A percentile compares a stretch with the other conserved stretches of the same genome.
These are phyloP conservation scores for Exophiala bonariae DNA, from an alignment of 2,329 filamentous ascomycete genomes.

Conservation along the genomic window DNA sequence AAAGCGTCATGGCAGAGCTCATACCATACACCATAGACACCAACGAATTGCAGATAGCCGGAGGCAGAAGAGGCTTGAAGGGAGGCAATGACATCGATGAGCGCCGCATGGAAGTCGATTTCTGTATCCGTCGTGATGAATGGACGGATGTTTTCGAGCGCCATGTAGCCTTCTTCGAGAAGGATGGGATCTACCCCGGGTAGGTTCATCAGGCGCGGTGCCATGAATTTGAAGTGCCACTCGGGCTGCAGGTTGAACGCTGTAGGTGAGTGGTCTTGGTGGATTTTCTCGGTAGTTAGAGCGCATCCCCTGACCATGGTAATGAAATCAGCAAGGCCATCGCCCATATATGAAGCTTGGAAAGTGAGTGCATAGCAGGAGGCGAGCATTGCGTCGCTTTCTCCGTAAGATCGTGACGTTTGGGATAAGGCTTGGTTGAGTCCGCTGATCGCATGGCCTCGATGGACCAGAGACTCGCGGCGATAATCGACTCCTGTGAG, in stretches of 20 bases:
- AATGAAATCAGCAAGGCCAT: constrained; percentile 35
- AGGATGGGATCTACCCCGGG: constrained; percentile 21
- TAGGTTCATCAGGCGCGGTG: constrained; percentile 22
- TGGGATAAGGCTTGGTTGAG: constrained; percentile 56
- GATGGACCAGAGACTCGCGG: constrained; percentile 62
- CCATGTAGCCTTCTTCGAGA: constrained; percentile 22
- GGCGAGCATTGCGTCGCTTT: constrained; percentile 33
- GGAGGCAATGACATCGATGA: constrained; percentile 27
- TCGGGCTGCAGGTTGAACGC: constrained; percentile 29
- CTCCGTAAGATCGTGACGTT: constrained; percentile 22
- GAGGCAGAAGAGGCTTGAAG: constrained; percentile 19
- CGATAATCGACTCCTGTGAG: constrained; percentile 52
- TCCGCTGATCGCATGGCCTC: constrained; percentile 63
- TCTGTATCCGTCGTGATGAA: constrained; percentile 34
- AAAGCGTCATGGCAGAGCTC: constrained; percentile 43
- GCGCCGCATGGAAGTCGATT: constrained; percentile 22
- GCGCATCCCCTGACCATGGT: constrained; percentile 37
- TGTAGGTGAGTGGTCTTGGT: constrained; percentile 24
- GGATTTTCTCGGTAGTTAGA: constrained; percentile 38
- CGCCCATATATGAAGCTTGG: constrained; percentile 35
- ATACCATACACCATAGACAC: constrained; percentile 43
- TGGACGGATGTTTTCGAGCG: constrained; percentile 27
- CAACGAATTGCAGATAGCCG: constrained; percentile 44
- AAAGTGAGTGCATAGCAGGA: constrained; percentile 37
- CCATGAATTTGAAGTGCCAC: constrained; percentile 27